Base-by-base conservation (phyloP, 345 rosid species). In the Aegle marmelos region DNA sequence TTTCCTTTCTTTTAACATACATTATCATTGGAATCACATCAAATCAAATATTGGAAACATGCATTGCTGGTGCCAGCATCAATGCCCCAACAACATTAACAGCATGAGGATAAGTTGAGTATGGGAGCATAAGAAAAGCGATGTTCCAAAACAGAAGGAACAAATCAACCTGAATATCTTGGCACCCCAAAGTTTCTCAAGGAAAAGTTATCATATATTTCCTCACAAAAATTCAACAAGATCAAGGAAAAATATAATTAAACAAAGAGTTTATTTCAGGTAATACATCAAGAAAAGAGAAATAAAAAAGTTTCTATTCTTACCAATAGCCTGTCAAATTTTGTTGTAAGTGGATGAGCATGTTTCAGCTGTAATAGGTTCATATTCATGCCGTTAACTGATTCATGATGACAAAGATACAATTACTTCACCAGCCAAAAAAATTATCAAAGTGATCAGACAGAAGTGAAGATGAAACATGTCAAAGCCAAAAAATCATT, bases 251-350 rank as follows among this genome's bases (percentile, higher is more conserved):
- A 67, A 54, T 30, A 63, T 19, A 69, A 14, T 37, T 31, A 30
- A 54, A 58, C 13, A 25, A 73, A 37, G 36, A 83, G 58, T 77
- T 31, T 33, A 65, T 30, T 57, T 41, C 28, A 56, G 11, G 28
- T 28, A 9, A 62, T 41, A 48, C 3, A 56, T 27, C 37, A 73
- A 54, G 63, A 27, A 31, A 64, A 31, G 72, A 22, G n/a, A 57
- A 53, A 14, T 30, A 48, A 62, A 53, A 53, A 53, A 53, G 41
- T 71, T 72, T 33, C 72, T 48, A 78, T 31, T 60, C 96, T 83
- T 88, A 95, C 98, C 97, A 93, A 77, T 83, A 93, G 79, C 86
- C 98, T 88, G 75, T 83, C 86, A 83, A 95, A 89, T 85, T 86
- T 86, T 70, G 88, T 67, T 50, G 79, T 74, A 79, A 85, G 81